phyloP scores from a whole-genome alignment of 495 filamentous ascomycete species.

The Aspergillus kassunensis region DNA sequence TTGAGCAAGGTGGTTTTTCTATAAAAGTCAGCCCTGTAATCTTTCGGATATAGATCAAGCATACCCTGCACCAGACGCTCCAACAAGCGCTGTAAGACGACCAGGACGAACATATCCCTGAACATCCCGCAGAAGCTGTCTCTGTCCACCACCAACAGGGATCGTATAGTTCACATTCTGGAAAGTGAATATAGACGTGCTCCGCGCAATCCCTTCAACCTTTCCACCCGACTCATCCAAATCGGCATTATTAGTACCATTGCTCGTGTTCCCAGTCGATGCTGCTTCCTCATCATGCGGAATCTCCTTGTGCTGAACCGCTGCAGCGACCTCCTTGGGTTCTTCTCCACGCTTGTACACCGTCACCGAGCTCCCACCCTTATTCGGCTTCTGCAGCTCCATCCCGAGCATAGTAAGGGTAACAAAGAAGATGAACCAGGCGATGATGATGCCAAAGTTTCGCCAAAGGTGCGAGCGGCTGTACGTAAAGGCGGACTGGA shows the following conservation, averaged over 20 bases:
- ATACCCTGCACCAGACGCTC: constrained; percentile 60
- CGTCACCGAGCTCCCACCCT: constrained; percentile 65
- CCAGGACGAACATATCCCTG: constrained; percentile 70
- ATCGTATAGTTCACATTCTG: constrained; percentile 74
- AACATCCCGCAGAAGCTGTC: constrained; percentile 57
- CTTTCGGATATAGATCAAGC: neutral
- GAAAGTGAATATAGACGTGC: constrained; percentile 71
- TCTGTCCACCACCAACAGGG: constrained; percentile 55
- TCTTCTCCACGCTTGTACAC: constrained; percentile 62
- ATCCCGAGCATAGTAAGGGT: constrained; percentile 57
- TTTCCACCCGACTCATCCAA: constrained; percentile 20
- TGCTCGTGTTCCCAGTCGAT: constrained; percentile 25
- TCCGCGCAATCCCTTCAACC: constrained; percentile 49
- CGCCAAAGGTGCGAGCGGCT: constrained; percentile 56
- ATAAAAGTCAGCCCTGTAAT: constrained; percentile 2
- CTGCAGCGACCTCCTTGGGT: constrained; percentile 49
- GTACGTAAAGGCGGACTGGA: constrained; percentile 52
- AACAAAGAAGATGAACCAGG: constrained; percentile 53
- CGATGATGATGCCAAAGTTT: constrained; percentile 58
- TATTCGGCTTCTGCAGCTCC: constrained; percentile 67
- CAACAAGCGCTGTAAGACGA: constrained; percentile 68
- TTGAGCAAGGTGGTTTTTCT: constrained; percentile 56
- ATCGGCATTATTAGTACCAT: constrained; percentile 17
- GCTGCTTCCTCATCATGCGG: constrained; percentile 48
- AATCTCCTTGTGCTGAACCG: constrained; percentile 28